Base-by-base conservation (phyloP, 2,329 filamentous ascomycete genomes). In the Acarospora socialis region DNA sequence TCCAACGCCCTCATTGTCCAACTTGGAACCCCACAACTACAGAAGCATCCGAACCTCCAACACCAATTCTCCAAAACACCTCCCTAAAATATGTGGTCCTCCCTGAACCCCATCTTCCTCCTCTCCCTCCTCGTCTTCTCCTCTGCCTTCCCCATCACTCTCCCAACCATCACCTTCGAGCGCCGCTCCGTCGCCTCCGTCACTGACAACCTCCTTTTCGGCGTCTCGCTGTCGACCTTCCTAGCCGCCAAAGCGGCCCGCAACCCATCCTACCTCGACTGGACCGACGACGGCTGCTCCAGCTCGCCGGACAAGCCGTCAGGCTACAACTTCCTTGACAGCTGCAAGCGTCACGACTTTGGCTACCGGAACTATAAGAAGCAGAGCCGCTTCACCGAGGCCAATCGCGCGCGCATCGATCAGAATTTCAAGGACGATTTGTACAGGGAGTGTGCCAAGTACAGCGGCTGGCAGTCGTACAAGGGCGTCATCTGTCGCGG, bases 281-380 rank as follows among this genome's bases (percentile, higher is more conserved):
- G 55, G 55, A 35, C 23, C 8, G 49, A 47, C n/a, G 47, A 59
- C 35, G 52, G 52, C 14, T 59, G 56, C 42, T 46, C 44, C 5
- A 29, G 15, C 3, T 51, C 49, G 5, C 50, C 50, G 0, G 52
- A 57, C 16, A 43, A 47, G 7, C 52, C 49, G 2, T 36, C 47
- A 3, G 52, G 52, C 4, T 54, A 50, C 33, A 33, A 54, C 28
- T 56, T 56, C 38, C 25, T 43, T 14, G 28, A 54, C 0, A 59
- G 55, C 8, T 69, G 66, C 52, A 48, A 65, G 36, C 63, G 68
- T 5, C 68, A 73, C 37, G 68, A 72, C 43, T 72, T 72, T 46
- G 66, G 66, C 2, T 68, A 68, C 45, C 51, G 57, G 12, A 72
- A 73, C 50, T 70, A 60, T 46, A 63, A 65, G 31, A 35, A 32